phyloP scores from a whole-genome alignment of 2,329 filamentous ascomycete species.

The Clarireedia paspali region DNA sequence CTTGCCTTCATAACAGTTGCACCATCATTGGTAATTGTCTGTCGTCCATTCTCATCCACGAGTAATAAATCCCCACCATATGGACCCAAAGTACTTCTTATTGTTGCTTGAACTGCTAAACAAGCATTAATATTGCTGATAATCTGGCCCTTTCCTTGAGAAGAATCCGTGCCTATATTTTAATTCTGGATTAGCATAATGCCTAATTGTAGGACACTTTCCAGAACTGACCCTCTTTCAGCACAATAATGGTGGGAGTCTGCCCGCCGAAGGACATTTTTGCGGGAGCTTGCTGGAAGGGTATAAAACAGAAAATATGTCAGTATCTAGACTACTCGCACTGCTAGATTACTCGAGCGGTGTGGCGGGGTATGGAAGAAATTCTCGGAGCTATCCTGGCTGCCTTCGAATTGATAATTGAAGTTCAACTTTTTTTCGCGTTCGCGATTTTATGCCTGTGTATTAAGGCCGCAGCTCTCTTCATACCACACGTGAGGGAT shows the following conservation, averaged over 20 bases:
- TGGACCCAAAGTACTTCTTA: conserved; percentile 91
- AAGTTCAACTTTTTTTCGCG: conserved; percentile 10
- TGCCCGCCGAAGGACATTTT: conserved; percentile 93
- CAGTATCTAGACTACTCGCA: not conserved
- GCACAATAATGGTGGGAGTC: conserved; percentile 94
- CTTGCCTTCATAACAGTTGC: conserved; percentile 96
- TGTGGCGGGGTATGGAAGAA: conserved; percentile 3
- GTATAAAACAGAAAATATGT: not conserved
- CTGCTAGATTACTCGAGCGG: not conserved
- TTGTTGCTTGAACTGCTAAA: conserved; percentile 87
- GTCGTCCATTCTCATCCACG: conserved; percentile 88
- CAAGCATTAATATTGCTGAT: conserved; percentile 98
- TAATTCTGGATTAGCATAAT: conserved; percentile 14
- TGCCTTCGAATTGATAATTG: conserved; percentile 1
- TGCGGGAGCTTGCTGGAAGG: conserved; percentile 1
- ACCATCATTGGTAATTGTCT: conserved; percentile 98
- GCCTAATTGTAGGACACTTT: conserved; percentile 5
- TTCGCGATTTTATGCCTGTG: conserved; percentile 6
- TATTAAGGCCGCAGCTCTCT: not conserved
- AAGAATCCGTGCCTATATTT: conserved; percentile 80
- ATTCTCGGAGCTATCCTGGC: conserved; percentile 1
- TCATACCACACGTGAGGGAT: not conserved
- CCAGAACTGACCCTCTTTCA: conserved; percentile 76
- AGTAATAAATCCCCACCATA: conserved; percentile 95
- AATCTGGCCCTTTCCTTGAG: conserved; percentile 94